These are phyloP conservation scores for Aureobasidium sp. DNA, from an alignment of 2,329 filamentous ascomycete genomes.

Conservation along the genomic window DNA sequence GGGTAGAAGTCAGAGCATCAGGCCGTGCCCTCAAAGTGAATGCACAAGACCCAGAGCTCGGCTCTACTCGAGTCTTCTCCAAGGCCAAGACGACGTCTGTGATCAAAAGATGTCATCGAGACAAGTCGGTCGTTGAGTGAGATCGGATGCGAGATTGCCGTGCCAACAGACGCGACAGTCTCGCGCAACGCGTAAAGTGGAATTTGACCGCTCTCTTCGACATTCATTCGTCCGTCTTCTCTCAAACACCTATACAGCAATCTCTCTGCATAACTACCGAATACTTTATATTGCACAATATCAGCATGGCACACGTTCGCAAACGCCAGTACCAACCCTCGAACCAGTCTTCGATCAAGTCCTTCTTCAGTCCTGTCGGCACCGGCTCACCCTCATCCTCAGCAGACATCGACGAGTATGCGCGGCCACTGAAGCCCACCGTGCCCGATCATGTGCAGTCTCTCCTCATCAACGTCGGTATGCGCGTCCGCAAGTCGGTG, in stretches of 20 bases:
- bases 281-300: constrained; percentile 11
- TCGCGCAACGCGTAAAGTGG: not conserved
- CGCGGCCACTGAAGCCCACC: constrained; percentile 35
- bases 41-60: not conserved
- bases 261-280: not conserved
- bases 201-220: not conserved
- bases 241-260: not conserved
- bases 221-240: not conserved
- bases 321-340: constrained; percentile 41
- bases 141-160: not conserved
- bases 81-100: not conserved
- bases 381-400: not conserved
- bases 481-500: constrained; percentile 88
- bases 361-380: constrained; percentile 32
- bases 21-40: not conserved
- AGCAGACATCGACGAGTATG: constrained; percentile 14
- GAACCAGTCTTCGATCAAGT: constrained; percentile 37
- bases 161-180: not conserved
- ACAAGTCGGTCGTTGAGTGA: not conserved
- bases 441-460: constrained; percentile 65
- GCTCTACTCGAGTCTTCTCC: not conserved
- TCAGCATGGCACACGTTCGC: constrained; percentile 23
- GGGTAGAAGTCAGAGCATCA: not conserved
- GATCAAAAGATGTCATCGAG: not conserved
- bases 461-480: constrained; percentile 82